phyloP scores from a whole-genome alignment of 75 land plant species.

The Ceratopteris richardii region DNA sequence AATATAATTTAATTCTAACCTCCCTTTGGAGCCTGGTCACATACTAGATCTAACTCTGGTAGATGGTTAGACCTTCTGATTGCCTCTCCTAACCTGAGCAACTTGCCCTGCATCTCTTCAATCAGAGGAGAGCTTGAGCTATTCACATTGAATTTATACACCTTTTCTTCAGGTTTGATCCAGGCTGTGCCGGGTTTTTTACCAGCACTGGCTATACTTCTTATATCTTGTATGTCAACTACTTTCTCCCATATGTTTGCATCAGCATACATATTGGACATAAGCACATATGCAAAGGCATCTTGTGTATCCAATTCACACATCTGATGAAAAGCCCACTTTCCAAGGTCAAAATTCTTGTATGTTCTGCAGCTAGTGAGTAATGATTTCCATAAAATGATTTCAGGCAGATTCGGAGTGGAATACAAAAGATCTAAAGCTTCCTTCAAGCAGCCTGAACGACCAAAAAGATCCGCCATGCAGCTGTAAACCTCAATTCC shows the following conservation, averaged over 20 bases:
- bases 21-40: too few species aligned
- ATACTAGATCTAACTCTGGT: too few species aligned
- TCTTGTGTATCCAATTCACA: constrained; percentile 3
- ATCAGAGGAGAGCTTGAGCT: too few species aligned
- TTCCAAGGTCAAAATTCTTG: constrained; percentile 11
- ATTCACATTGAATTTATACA: too few species aligned
- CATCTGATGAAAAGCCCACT: constrained; percentile 7
- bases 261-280: constrained; percentile 21
- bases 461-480: constrained; percentile 31
- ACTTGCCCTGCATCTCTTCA: too few species aligned
- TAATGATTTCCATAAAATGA: constrained; percentile 18
- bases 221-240: background rate
- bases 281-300: constrained; percentile 9
- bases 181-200: too few species aligned
- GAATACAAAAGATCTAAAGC: constrained; percentile 11
- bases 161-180: too few species aligned
- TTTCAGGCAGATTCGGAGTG: constrained; percentile 31
- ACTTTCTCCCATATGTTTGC: constrained; percentile 10
- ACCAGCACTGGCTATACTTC: too few species aligned
- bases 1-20: too few species aligned
- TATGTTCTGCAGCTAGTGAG: constrained; percentile 24
- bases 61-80: too few species aligned
- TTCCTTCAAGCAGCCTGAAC: constrained; percentile 21
- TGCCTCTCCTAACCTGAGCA: too few species aligned
- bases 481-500: constrained; percentile 24